Evolutionary conservation across 2,329 filamentous ascomycete genomes (phyloP).

Genomic region (Zasmidium cellare): DNA sequence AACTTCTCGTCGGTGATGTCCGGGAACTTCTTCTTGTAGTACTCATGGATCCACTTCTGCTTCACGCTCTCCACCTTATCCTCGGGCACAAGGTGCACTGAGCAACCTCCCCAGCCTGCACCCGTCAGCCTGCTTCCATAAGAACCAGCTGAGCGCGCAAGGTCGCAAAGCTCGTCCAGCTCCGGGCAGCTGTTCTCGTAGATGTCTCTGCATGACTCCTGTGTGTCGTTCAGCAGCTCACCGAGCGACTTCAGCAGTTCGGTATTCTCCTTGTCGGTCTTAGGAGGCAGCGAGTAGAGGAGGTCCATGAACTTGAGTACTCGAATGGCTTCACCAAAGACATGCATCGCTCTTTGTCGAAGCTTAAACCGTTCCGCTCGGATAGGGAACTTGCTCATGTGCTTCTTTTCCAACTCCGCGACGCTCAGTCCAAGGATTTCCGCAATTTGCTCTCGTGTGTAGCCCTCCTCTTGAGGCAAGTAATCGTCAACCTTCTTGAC

Average conservation of each 20-base stretch:
- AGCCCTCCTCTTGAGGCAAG: constrained; percentile 78
- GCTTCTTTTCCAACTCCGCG: constrained; percentile 70
- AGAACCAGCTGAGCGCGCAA: constrained; percentile 75
- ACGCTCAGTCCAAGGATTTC: constrained; percentile 68
- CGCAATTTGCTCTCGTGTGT: constrained; percentile 84
- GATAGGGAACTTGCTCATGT: constrained; percentile 85
- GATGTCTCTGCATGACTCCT: constrained; percentile 78
- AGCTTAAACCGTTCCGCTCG: constrained; percentile 86
- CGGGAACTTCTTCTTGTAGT: constrained; percentile 73
- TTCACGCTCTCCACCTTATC: constrained; percentile 78
- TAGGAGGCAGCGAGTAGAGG: constrained; percentile 52
- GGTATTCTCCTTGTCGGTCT: constrained; percentile 55
- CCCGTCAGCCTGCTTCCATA: constrained; percentile 87
- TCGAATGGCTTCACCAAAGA: constrained; percentile 83
- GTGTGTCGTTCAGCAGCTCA: constrained; percentile 82
- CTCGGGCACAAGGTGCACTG: constrained; percentile 85
- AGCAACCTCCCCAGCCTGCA: constrained; percentile 96
- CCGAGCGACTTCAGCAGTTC: constrained; percentile 75
- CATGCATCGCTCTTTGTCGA: constrained; percentile 83
- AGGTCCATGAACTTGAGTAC: constrained; percentile 81
- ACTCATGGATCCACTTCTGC: constrained; percentile 74
- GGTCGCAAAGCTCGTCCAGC: constrained; percentile 81
- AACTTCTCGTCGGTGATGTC: constrained; percentile 71
- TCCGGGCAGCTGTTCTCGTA: constrained; percentile 94
- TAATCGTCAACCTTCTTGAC: constrained; percentile 68